Conservation (phyloP, 2,329 filamentous ascomycete genomes). For the Xylariaceae sp. region DNA sequence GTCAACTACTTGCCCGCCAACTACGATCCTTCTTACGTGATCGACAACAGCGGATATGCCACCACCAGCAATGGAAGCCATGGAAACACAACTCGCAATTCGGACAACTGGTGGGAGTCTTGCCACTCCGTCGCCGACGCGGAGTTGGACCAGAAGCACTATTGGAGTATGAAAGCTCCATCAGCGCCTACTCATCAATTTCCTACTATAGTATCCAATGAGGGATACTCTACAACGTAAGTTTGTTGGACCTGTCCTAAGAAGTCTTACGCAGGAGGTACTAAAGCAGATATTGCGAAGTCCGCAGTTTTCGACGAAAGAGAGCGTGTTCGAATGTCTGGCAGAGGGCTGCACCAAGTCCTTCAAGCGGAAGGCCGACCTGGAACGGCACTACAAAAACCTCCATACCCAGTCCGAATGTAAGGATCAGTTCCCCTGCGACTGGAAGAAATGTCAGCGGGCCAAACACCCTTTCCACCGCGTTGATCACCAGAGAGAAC, state of each 20-base stretch:
- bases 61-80: slow-evolving; percentile 2
- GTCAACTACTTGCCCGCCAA: background rate
- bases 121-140: slow-evolving; percentile 23
- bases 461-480: slow-evolving; percentile 44
- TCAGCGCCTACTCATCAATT: slow-evolving; percentile 8
- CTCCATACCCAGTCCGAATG: slow-evolving; percentile 40
- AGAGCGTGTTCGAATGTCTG: slow-evolving; percentile 22
- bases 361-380: slow-evolving; percentile 51
- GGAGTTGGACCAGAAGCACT: slow-evolving; percentile 20
- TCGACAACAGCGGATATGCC: background rate
- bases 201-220: slow-evolving; percentile 13
- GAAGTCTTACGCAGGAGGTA: background rate
- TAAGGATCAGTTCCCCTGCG: slow-evolving; percentile 45
- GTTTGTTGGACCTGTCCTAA: slow-evolving; percentile 7
- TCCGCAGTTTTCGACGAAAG: slow-evolving; percentile 10
- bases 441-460: slow-evolving; percentile 47
- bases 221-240: slow-evolving; percentile 9
- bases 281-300: slow-evolving; percentile 12
- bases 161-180: slow-evolving; percentile 22
- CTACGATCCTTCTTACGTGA: background rate
- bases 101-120: slow-evolving; percentile 10
- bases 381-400: slow-evolving; percentile 48
- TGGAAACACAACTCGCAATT: background rate
- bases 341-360: slow-evolving; percentile 36
- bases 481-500: slow-evolving; percentile 53